A percentile compares a stretch with the other conserved stretches of the same genome.
These are phyloP conservation scores for Fusarium buxicola DNA, from an alignment of 2,329 filamentous ascomycete species.

Conservation along the genomic window DNA sequence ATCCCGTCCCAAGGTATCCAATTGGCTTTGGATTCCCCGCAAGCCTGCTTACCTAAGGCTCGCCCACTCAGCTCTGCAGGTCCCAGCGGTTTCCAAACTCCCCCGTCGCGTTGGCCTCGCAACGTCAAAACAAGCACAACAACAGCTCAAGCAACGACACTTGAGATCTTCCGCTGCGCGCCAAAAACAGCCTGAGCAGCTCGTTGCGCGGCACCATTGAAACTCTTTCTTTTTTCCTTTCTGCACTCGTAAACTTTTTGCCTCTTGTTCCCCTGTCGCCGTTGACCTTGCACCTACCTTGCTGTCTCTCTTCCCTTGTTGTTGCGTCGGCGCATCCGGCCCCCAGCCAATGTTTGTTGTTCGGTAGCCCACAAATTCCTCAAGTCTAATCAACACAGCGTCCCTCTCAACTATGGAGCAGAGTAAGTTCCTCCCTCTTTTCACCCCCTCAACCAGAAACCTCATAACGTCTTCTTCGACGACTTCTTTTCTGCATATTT, in stretches of 20 bases:
- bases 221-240: constrained; percentile 16
- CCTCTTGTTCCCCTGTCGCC: constrained; percentile 31
- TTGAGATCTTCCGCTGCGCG: constrained; percentile 47
- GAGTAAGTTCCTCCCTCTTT: constrained; percentile 48
- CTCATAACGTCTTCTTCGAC: constrained; percentile 22
- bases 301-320: constrained; percentile 40
- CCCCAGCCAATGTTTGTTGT: constrained; percentile 57
- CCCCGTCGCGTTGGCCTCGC: constrained; percentile 57
- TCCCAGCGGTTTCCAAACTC: constrained; percentile 43
- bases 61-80: constrained; percentile 15
- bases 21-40: constrained; percentile 22
- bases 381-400: constrained; percentile 47
- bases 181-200: constrained; percentile 35
- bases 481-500: not conserved
- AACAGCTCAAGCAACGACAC: constrained; percentile 48
- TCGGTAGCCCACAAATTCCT: constrained; percentile 48
- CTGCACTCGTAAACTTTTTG: constrained; percentile 17
- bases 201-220: constrained; percentile 28
- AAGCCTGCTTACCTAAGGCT: constrained; percentile 44
- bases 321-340: constrained; percentile 46
- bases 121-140: constrained; percentile 58
- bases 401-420: constrained; percentile 51
- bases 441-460: constrained; percentile 25
- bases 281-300: constrained; percentile 5
- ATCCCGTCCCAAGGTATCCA: constrained; percentile 22